These are phyloP conservation scores for Pachyrhizus erosus DNA, from an alignment of 306 rosid species.

Conservation along the genomic window DNA sequence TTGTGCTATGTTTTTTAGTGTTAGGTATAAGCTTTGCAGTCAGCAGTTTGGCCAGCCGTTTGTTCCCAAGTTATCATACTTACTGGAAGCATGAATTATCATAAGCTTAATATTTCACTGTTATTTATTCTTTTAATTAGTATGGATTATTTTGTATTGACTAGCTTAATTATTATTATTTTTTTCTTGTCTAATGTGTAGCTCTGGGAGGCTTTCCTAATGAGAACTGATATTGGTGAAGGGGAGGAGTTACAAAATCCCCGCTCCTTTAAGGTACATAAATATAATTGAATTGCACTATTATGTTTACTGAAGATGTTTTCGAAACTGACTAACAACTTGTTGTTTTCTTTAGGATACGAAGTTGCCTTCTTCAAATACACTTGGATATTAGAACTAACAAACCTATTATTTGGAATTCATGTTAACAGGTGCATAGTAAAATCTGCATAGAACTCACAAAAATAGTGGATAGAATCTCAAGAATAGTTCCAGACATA, in stretches of 20 bases:
- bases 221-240: slow-evolving; percentile 72
- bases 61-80: not conserved
- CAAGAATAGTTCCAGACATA: slow-evolving; percentile 69
- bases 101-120: not conserved
- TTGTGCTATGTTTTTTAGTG: not conserved
- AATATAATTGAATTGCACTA: slow-evolving; percentile 13
- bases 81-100: not conserved
- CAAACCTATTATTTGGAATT: slow-evolving; percentile 25
- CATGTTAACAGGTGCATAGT: slow-evolving; percentile 72
- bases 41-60: not conserved
- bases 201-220: slow-evolving; percentile 51
- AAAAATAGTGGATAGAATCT: slow-evolving; percentile 62
- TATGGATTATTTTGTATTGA: slow-evolving; percentile 31
- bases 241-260: slow-evolving; percentile 46
- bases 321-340: not conserved
- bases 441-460: slow-evolving; percentile 66
- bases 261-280: slow-evolving; percentile 71
- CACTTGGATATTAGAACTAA: slow-evolving; percentile 20
- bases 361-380: not conserved
- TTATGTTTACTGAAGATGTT: slow-evolving; percentile 30
- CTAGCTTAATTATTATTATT: slow-evolving; percentile 29
- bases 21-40: not conserved
- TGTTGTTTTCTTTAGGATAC: slow-evolving; percentile 3
- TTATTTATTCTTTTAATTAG: not conserved
- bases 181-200: slow-evolving; percentile 41